Evolutionary conservation across 768 basidiomycete genomes (phyloP).

Genomic region (Sporobolomyces phaffii): DNA sequence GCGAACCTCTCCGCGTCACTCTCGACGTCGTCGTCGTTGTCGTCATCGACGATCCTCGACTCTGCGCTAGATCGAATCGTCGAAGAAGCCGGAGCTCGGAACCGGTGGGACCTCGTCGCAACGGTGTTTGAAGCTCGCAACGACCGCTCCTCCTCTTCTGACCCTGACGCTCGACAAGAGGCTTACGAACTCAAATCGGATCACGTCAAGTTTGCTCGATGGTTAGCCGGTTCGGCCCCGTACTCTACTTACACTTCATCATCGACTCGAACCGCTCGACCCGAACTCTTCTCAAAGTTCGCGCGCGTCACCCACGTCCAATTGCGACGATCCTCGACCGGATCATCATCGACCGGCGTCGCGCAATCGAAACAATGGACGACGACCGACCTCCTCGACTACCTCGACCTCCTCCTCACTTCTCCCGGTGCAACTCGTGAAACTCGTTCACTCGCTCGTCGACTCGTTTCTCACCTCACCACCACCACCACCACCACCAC

Average conservation of each 20-base stretch:
- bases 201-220: constrained; percentile 11
- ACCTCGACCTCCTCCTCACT: neutral
- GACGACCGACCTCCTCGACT: no score
- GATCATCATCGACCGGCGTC: no score
- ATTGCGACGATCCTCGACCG: no score
- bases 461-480: neutral
- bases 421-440: neutral
- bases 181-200: neutral
- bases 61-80: no score
- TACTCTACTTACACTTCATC: constrained; percentile 6
- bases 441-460: constrained; percentile 7
- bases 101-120: constrained; percentile 15
- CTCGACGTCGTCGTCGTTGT: no score
- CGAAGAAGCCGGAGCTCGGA: no score
- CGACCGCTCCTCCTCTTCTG: no score
- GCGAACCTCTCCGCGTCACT: no score
- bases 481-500: no score
- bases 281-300: neutral
- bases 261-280: neutral
- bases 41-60: no score
- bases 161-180: neutral
- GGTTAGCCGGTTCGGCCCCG: constrained; percentile 19
- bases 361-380: no score
- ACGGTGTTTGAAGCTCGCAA: neutral
- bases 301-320: neutral